Conservation (phyloP, 495 filamentous ascomycete genomes). For the Xylaria grammica region DNA sequence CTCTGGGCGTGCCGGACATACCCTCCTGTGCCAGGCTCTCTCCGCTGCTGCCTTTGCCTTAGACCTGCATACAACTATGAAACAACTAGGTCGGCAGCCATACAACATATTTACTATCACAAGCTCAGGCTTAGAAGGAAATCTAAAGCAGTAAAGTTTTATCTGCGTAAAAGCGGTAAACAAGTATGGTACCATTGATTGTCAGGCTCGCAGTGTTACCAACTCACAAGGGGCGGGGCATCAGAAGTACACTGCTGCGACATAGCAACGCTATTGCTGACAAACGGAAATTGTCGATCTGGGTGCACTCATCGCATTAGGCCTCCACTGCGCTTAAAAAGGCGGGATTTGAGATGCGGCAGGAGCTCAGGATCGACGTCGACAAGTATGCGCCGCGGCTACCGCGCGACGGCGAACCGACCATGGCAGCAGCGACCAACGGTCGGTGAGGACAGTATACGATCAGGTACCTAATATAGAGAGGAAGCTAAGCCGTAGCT, state of each 20-base stretch:
- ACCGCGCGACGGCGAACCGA: constrained; percentile 20
- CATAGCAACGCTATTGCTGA: constrained; percentile 53
- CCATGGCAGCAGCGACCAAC: constrained; percentile 22
- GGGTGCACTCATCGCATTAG: constrained; percentile 38
- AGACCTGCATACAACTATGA: constrained; percentile 26
- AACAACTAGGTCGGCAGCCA: constrained; percentile 23
- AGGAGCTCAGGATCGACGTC: constrained; percentile 32
- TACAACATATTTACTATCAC: constrained; percentile 25
- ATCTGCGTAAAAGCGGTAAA: constrained; percentile 32
- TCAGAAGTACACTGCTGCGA: constrained; percentile 47
- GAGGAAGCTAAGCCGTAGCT: constrained; percentile 15
- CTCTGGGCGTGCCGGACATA: constrained; percentile 25
- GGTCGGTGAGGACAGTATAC: constrained; percentile 33
- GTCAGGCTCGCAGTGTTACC: constrained; percentile 33
- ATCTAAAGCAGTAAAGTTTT: constrained; percentile 22
- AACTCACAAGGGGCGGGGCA: constrained; percentile 38
- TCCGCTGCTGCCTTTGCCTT: constrained; percentile 23
- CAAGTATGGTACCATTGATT: constrained; percentile 23
- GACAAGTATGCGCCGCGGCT: constrained; percentile 37
- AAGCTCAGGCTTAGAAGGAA: constrained; percentile 15
- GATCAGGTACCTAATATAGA: constrained; percentile 37
- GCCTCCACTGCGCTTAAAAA: constrained; percentile 36
- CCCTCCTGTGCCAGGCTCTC: constrained; percentile 19
- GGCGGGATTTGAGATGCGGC: constrained; percentile 30
- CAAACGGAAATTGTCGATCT: constrained; percentile 34